These are phyloP conservation scores for Salvia miltiorrhiza DNA, from an alignment of 257 asterid genomes.

Conservation along the genomic window DNA sequence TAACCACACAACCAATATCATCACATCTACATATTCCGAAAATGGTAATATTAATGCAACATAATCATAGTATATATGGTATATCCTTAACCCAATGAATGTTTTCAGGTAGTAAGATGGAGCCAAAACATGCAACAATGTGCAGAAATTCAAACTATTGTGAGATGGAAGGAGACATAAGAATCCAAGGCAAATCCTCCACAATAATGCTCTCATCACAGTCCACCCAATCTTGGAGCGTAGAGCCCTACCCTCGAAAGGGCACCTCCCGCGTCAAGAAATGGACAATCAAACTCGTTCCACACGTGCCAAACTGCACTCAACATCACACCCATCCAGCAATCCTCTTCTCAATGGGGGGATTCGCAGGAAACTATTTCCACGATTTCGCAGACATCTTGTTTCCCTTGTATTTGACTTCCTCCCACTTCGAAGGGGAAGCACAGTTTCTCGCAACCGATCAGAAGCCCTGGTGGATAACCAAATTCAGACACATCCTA, in stretches of 20 bases:
- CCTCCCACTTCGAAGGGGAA: slow-evolving; percentile 27
- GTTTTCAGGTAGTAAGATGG: background rate
- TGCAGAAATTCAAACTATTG: slow-evolving; percentile 21
- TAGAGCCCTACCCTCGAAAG: background rate
- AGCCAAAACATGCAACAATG: background rate
- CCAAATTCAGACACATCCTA: slow-evolving; percentile 29
- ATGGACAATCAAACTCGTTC: slow-evolving; percentile 38
- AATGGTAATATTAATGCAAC: background rate
- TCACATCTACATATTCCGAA: background rate
- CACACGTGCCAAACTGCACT: slow-evolving; percentile 36
- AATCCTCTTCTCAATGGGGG: slow-evolving; percentile 46
- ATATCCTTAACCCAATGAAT: background rate
- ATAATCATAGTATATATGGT: no score
- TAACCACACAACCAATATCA: background rate
- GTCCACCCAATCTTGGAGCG: background rate
- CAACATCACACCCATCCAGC: slow-evolving; percentile 38
- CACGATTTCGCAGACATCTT: slow-evolving; percentile 53
- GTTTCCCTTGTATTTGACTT: slow-evolving; percentile 43
- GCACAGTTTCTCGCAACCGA: slow-evolving; percentile 48
- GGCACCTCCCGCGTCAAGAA: slow-evolving; percentile 29
- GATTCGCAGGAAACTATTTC: slow-evolving; percentile 52
- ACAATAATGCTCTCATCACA: background rate
- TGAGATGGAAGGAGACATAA: slow-evolving; percentile 25
- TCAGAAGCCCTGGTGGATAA: slow-evolving; percentile 44
- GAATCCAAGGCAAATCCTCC: slow-evolving; percentile 10